These are phyloP conservation scores for Domatiomyces globalis DNA, from an alignment of 2,329 filamentous ascomycete genomes.

Conservation along the genomic window DNA sequence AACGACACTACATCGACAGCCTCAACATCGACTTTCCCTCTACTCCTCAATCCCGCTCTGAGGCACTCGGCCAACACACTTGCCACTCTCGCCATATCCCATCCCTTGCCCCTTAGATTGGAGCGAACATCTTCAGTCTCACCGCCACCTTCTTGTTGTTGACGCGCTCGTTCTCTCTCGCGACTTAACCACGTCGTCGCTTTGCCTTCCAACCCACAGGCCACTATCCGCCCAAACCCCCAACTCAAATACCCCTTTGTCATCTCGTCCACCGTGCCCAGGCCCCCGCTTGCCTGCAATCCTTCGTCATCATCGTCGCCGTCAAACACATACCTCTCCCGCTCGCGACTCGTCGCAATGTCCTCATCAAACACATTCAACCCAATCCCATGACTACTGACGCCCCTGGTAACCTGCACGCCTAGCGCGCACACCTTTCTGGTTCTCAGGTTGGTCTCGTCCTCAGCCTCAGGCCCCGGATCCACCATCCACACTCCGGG, in stretches of 20 bases:
- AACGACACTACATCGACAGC: constrained; percentile 16
- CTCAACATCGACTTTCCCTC: constrained; percentile 16
- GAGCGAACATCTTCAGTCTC: constrained; percentile 27
- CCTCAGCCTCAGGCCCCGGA: not conserved
- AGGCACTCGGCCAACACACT: constrained; percentile 23
- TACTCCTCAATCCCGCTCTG: constrained; percentile 15
- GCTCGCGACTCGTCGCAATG: constrained; percentile 43
- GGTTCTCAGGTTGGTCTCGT: constrained; percentile 6
- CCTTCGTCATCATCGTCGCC: not conserved
- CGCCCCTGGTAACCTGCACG: constrained; percentile 73
- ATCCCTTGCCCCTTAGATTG: constrained; percentile 21
- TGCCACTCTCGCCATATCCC: constrained; percentile 23
- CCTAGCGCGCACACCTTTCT: constrained; percentile 82
- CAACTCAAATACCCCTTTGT: constrained; percentile 31
- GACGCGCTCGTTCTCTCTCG: constrained; percentile 27
- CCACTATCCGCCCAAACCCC: constrained; percentile 61
- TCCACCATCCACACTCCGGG: constrained; percentile 66
- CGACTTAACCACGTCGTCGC: constrained; percentile 58
- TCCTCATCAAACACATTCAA: constrained; percentile 38
- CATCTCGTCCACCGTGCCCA: constrained; percentile 2
- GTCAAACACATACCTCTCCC: constrained; percentile 30
- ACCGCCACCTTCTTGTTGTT: constrained; percentile 1
- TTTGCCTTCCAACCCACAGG: constrained; percentile 73
- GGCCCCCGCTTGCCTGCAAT: not conserved
- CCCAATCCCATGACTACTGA: constrained; percentile 73